phyloP scores from a whole-genome alignment of 306 rosid species.

The Phaseolus lunatus region DNA sequence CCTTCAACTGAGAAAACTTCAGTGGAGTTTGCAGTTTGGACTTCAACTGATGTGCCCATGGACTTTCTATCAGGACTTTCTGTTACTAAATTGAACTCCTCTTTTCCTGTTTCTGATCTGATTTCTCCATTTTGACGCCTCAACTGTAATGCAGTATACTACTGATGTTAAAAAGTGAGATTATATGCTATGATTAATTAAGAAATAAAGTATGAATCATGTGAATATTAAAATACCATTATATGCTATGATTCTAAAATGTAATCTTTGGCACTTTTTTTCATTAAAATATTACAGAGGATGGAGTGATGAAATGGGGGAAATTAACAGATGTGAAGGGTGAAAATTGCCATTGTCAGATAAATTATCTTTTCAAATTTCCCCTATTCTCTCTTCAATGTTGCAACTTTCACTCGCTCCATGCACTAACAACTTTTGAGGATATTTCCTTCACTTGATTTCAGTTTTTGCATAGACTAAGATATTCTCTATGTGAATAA shows the following conservation, averaged over 20 bases:
- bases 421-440: neutral
- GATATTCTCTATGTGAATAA: conserved; percentile 13
- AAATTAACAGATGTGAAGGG: neutral
- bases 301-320: neutral
- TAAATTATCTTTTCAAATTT: neutral
- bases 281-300: neutral
- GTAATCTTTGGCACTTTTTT: neutral
- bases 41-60: conserved; percentile 72
- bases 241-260: neutral
- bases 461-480: neutral
- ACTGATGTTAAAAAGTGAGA: conserved; percentile 29
- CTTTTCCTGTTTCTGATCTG: conserved; percentile 32
- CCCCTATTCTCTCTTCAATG: neutral
- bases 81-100: conserved; percentile 45
- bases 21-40: conserved; percentile 70
- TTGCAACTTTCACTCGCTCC: neutral
- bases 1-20: conserved; percentile 65
- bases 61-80: conserved; percentile 68
- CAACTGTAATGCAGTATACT: conserved; percentile 60
- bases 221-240: neutral
- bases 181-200: neutral
- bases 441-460: conserved; percentile 6
- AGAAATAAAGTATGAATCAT: neutral
- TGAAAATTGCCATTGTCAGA: neutral
- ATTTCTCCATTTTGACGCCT: conserved; percentile 54